Evolutionary conservation across 2,329 filamentous ascomycete genomes (phyloP).

Genomic region (Scleromitrula shiraiana): DNA sequence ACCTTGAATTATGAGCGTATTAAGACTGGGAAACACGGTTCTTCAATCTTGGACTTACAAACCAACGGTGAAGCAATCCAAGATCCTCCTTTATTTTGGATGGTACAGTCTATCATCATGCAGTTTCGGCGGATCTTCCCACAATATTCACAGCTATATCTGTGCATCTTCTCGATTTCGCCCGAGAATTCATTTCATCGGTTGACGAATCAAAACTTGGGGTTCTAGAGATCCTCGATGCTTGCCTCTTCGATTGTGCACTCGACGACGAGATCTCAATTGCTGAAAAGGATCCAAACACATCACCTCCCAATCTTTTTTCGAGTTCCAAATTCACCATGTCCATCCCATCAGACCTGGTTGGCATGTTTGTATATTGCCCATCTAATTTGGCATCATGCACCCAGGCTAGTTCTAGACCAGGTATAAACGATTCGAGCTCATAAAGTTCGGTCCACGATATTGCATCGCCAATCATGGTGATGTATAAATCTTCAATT

Average conservation of each 20-base stretch:
- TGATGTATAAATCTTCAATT: conserved; percentile 52
- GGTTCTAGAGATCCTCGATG: conserved; percentile 44
- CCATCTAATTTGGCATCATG: conserved; percentile 44
- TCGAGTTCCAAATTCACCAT: not conserved
- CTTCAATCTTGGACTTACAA: too few relatives aligned
- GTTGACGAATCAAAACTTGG: conserved; percentile 37
- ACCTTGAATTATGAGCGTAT: too few relatives aligned
- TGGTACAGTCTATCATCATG: too few relatives aligned
- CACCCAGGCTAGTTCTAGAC: conserved; percentile 47
- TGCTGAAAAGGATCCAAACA: conserved; percentile 25
- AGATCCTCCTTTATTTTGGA: too few relatives aligned
- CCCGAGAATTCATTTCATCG: conserved; percentile 22
- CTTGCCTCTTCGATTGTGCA: conserved; percentile 39
- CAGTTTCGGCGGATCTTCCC: conserved; percentile 24
- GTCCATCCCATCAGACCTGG: not conserved
- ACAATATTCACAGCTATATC: conserved; percentile 20
- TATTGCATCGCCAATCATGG: conserved; percentile 45
- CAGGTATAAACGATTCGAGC: conserved; percentile 41
- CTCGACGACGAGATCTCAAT: conserved; percentile 14
- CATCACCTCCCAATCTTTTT: conserved; percentile 37
- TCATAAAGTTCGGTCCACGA: conserved; percentile 43
- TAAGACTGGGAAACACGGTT: too few relatives aligned
- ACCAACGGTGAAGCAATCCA: too few relatives aligned
- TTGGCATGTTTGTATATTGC: conserved; percentile 8
- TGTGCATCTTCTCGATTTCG: conserved; percentile 24